phyloP scores from a whole-genome alignment of 2,329 filamentous ascomycete species.

The Drechslerella stenobrocha region DNA sequence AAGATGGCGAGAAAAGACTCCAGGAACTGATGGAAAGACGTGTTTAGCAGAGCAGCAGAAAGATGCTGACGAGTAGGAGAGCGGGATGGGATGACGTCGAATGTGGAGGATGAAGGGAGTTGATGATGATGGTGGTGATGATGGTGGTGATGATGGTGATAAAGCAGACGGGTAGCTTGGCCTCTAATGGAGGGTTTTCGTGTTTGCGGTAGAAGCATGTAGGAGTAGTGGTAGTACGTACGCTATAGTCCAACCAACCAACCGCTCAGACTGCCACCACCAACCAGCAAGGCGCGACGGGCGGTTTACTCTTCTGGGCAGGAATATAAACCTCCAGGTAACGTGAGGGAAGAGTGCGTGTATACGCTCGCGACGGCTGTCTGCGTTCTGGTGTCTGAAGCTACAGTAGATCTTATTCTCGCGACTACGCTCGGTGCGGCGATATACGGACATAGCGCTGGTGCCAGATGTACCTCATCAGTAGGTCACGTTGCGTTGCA shows the following conservation, averaged over 20 bases:
- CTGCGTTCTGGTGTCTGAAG: no score
- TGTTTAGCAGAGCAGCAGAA: conserved; percentile 2
- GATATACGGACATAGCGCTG: background rate
- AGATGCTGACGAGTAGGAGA: background rate
- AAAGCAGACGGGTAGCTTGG: conserved; percentile 21
- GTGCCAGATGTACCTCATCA: conserved; percentile 23
- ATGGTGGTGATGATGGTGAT: conserved; percentile 11
- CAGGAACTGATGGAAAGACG: conserved; percentile 8
- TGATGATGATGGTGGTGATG: conserved; percentile 12
- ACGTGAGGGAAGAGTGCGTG: background rate
- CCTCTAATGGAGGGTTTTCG: conserved; percentile 27
- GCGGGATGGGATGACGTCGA: conserved; percentile 19
- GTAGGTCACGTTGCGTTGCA: conserved; percentile 38
- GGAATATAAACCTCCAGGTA: background rate
- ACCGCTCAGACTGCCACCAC: conserved; percentile 1
- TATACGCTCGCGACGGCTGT: background rate
- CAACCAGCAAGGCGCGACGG: conserved; percentile 20
- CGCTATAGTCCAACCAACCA: conserved; percentile 23
- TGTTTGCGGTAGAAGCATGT: conserved; percentile 32
- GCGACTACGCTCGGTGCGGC: no score
- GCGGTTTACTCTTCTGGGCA: background rate
- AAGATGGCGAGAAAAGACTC: conserved; percentile 15
- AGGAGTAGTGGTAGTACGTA: conserved; percentile 25
- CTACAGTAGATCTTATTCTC: no score
- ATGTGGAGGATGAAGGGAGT: conserved; percentile 27